A percentile compares a stretch with the other conserved stretches of the same genome.
phyloP scores from a whole-genome alignment of 805 yeast species.

The Saccharomyces cerevisiae region DNA sequence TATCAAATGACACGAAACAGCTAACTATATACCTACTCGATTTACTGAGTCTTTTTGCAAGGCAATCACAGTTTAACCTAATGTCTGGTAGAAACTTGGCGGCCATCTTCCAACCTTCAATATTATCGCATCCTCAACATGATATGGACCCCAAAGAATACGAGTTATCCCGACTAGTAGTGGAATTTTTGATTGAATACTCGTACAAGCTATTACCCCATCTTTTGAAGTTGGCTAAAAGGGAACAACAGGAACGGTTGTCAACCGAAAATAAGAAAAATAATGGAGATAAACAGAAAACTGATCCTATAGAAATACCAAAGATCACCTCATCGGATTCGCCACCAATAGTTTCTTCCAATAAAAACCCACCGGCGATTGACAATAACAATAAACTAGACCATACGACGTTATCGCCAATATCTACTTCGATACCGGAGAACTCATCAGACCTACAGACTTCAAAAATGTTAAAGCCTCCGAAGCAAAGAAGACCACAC shows the following conservation, averaged over 20 bases:
- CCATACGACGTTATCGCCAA: background rate
- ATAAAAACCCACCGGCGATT: background rate
- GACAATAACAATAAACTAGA: background rate
- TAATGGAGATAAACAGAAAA: slow-evolving; percentile 6
- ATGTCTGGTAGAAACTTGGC: slow-evolving; percentile 93
- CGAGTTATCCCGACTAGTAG: slow-evolving; percentile 74
- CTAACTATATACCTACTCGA: slow-evolving; percentile 80
- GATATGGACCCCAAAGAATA: slow-evolving; percentile 90
- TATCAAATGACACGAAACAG: slow-evolving; percentile 76
- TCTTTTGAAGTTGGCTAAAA: slow-evolving; percentile 30
- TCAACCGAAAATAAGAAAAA: background rate
- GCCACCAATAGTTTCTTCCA: background rate
- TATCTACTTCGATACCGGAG: background rate
- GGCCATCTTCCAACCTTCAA: slow-evolving; percentile 95
- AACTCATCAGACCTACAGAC: background rate
- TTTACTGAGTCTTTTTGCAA: slow-evolving; percentile 74
- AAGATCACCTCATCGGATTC: background rate
- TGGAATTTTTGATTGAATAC: slow-evolving; percentile 83
- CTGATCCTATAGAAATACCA: slow-evolving; percentile 1
- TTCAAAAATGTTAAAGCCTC: slow-evolving; percentile 3
- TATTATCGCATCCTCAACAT: slow-evolving; percentile 84
- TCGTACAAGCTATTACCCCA: slow-evolving; percentile 68
- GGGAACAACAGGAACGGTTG: slow-evolving; percentile 12
- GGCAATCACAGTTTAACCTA: slow-evolving; percentile 64
- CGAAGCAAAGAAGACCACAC: slow-evolving; percentile 23